These are phyloP conservation scores for Tuber umbilicatum DNA, from an alignment of 495 filamentous ascomycete species.

Conservation along the genomic window DNA sequence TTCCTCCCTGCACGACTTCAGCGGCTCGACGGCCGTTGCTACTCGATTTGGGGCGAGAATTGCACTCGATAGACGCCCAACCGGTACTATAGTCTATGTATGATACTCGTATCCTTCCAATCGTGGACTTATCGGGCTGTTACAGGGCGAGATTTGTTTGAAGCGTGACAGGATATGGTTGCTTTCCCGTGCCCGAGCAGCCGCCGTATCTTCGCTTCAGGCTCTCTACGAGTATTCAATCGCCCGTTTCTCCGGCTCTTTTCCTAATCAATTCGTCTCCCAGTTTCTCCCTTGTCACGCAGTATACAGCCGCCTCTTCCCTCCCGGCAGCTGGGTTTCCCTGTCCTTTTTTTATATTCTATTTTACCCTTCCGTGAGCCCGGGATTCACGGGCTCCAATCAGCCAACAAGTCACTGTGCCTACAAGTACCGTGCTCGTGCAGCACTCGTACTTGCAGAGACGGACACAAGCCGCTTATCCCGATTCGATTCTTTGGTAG, in stretches of 20 bases:
- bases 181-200: not conserved
- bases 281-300: not conserved
- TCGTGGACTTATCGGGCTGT: not conserved
- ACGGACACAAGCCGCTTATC: not conserved
- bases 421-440: too few species aligned
- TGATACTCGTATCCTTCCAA: not conserved
- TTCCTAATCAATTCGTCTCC: not conserved
- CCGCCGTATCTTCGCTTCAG: not conserved
- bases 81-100: too few species aligned
- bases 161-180: not conserved
- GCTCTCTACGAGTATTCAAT: too few species aligned
- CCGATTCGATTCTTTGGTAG: not conserved
- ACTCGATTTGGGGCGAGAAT: not conserved
- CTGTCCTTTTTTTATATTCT: not conserved
- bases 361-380: not conserved
- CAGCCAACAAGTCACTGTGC: not conserved
- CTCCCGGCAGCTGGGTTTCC: not conserved
- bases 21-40: not conserved
- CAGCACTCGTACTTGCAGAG: not conserved
- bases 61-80: not conserved
- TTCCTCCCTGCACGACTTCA: not conserved
- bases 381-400: not conserved
- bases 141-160: not conserved
- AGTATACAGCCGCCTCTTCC: not conserved
- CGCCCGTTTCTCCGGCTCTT: not conserved